Base-by-base conservation (phyloP, 164 flowering plant species). In the Akebia trifoliata region DNA sequence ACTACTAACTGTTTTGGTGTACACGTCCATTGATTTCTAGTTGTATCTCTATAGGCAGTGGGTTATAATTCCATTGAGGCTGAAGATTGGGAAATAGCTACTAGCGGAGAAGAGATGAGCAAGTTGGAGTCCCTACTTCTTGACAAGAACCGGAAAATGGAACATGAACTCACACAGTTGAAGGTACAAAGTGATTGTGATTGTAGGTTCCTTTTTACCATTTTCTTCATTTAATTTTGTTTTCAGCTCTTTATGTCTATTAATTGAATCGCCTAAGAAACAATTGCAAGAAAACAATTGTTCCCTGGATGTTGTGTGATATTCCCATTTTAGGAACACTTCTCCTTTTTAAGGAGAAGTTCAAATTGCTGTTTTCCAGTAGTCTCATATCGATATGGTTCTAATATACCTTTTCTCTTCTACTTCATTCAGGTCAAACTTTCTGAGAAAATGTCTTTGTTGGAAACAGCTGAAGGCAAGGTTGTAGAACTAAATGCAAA, bases 21-120 rank as follows among this genome's bases (percentile, higher is more conserved):
- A 14, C 18, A 7, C 56, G 3, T 47, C 20, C 54, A 21, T 56
- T 65, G 51, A 50, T 9, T 56, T 44, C 39, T 31, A 4, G 28
- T 8, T 56, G 21, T 50, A 14, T 50, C 36, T 75, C 18, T 49
- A 15, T 66, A 94, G 99, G 97, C 99, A 64, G 99, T 90, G 49
- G 97, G 97, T 58, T 94, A 94, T 74, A 94, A 90, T 76, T 90
- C 99, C 51, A 86, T 90, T 62, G 99, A 94, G 74, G 90, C 90
- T 54, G 99, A 94, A 69, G 99, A 94, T 66, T 94, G 99, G 99
- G 99, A 94, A 73, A 78, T 72, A 59, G 95, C 97, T 55, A 94
- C 99, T 15, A 81, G 84, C 64, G 95, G 90, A 66, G 96, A 88
- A 73, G 96, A 94, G 72, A 86, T 94, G 97, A 94, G 95, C 83